phyloP scores from a whole-genome alignment of 129 eudicot species.

The Artemisia tridentata region DNA sequence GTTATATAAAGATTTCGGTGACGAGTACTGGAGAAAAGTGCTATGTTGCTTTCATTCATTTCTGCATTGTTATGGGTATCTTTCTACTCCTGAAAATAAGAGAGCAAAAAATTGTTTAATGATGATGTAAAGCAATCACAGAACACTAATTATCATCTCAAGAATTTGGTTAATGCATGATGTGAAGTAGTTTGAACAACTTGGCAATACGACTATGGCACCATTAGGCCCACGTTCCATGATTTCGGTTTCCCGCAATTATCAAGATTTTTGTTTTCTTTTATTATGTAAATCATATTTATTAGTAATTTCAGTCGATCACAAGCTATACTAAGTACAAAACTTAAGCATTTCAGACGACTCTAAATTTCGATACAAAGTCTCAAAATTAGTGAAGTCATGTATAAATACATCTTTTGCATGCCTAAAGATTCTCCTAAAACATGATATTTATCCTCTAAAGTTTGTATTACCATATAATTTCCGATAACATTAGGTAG shows the following conservation, averaged over 20 bases:
- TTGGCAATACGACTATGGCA: too few species aligned
- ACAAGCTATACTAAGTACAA: background rate
- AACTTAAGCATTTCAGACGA: too few species aligned
- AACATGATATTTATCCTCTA: too few species aligned
- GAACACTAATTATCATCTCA: background rate
- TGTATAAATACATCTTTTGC: too few species aligned
- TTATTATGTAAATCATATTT: background rate
- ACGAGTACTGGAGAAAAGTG: conserved; percentile 16
- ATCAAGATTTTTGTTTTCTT: background rate
- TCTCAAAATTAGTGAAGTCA: too few species aligned
- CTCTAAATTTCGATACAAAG: too few species aligned
- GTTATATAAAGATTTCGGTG: conserved; percentile 9
- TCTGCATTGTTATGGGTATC: background rate
- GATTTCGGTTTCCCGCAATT: too few species aligned
- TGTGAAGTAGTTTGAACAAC: background rate
- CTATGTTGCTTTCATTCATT: conserved; percentile 3
- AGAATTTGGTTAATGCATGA: background rate
- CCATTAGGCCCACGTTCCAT: too few species aligned
- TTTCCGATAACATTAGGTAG: too few species aligned
- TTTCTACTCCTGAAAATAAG: conserved; percentile 27
- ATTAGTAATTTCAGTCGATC: background rate
- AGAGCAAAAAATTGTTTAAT: conserved; percentile 18
- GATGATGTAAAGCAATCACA: conserved; percentile 14
- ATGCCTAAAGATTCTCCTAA: too few species aligned
- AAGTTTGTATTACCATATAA: too few species aligned